Base-by-base conservation (phyloP, 2,329 filamentous ascomycete species). In the Penicillium sclerotigenum region DNA sequence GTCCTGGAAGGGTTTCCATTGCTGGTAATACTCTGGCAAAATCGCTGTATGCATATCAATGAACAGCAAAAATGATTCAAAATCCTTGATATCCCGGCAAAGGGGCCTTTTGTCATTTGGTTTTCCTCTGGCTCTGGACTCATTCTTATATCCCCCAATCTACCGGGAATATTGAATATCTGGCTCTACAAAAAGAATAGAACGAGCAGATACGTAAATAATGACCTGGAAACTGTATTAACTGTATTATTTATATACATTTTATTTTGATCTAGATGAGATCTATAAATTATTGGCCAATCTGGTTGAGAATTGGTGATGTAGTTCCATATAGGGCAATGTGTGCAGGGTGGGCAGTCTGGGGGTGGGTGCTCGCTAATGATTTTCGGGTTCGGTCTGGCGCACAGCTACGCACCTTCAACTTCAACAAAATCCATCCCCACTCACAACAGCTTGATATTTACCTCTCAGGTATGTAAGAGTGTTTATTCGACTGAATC, bases 1-100 rank as follows among this genome's bases (percentile, higher is more conserved):
- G 67, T 68, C 68, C 71, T 70, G 68, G 70, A 71, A 65, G 69
- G 69, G 67, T 72, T 71, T 69, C 65, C 67, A 63, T 68, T 68
- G 68, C 70, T 71, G 71, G 68, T 67, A 66, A 71, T 68, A 62
- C 61, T 64, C 68, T 68, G 69, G 71, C 68, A 71, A 72, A 70
- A 67, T 62, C 50, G 72, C 73, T 74, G 73, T 75, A 73, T 67
- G 64, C 69, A 75, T 72, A 71, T 68, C 63, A 54, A 71, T 69
- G 67, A 65, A 71, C 72, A 73, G 72, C 72, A 69, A 74, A 72
- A 74, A 73, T 71, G 69, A 74, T 72, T 73, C 69, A 69, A 73
- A 69, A 71, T 61, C 68, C 69, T 70, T 74, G 73, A 75, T 74
- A 75, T 73, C 72, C 69, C 60, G 63, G 55, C 66, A 65, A 59